Evolutionary conservation across 441 rosid species (phyloP).

Genomic region (Populus hybrid): DNA sequence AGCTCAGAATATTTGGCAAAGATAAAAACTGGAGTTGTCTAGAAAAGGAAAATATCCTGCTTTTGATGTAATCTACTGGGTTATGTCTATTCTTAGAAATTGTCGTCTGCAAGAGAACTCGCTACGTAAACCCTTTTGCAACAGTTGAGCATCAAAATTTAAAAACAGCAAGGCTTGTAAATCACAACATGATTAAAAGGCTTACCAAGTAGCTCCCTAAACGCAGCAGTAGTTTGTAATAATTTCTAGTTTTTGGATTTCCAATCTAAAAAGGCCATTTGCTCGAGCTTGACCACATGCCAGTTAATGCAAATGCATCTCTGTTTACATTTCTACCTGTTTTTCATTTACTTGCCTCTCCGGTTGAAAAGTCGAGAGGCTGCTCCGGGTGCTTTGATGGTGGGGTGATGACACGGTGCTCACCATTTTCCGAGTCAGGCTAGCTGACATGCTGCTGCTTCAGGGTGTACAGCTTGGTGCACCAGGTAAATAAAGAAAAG

Average conservation of each 20-base stretch:
- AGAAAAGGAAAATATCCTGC: neutral
- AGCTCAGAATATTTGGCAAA: neutral
- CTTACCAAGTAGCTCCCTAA: neutral
- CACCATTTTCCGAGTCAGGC: neutral
- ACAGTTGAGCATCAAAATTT: neutral
- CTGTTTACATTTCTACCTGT: neutral
- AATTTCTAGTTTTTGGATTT: neutral
- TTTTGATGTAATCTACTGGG: neutral
- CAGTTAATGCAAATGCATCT: neutral
- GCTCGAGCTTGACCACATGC: neutral
- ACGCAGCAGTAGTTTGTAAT: too few species aligned
- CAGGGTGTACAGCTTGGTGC: neutral
- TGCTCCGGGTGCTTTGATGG: neutral
- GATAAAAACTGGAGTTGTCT: neutral
- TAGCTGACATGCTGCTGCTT: neutral
- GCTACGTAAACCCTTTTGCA: neutral
- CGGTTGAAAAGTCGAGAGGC: neutral
- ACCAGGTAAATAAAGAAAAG: too few species aligned
- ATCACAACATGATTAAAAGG: neutral
- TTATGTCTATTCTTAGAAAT: neutral
- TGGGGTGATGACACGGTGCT: neutral
- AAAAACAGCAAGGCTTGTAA: neutral
- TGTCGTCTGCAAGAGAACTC: neutral
- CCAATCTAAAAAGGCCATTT: neutral
- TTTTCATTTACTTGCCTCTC: neutral